These are phyloP conservation scores for Cyclotella atomus DNA, from an alignment of 108 stramenopile species.

Conservation along the genomic window DNA sequence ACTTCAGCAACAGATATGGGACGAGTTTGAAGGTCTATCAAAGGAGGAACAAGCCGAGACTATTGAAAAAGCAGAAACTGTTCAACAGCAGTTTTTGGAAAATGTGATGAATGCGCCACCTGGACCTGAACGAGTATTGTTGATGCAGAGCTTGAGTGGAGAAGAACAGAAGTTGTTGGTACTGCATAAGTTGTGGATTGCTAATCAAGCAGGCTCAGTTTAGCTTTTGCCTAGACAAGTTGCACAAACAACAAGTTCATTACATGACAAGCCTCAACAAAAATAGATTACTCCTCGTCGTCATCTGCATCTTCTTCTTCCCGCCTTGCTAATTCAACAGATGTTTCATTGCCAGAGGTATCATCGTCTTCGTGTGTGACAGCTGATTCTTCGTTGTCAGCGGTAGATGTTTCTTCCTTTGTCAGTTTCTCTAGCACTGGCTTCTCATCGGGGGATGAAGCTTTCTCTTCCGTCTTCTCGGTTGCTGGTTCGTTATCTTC, in stretches of 20 bases:
- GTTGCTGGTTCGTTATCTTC: neutral
- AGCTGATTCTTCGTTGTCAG: neutral
- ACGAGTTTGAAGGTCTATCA: slow-evolving; percentile 22
- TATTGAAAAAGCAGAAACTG: slow-evolving; percentile 61
- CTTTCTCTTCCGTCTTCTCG: too few species aligned
- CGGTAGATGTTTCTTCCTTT: neutral
- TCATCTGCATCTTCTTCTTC: slow-evolving; percentile 1
- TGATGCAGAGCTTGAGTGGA: slow-evolving; percentile 56
- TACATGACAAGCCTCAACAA: neutral
- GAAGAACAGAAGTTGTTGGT: slow-evolving; percentile 55
- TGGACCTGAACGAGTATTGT: slow-evolving; percentile 58
- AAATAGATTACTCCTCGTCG: neutral
- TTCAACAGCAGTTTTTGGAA: slow-evolving; percentile 49
- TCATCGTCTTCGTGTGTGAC: neutral
- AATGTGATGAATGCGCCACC: slow-evolving; percentile 48
- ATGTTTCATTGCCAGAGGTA: neutral
- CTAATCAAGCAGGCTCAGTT: neutral
- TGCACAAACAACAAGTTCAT: neutral
- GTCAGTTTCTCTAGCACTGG: neutral
- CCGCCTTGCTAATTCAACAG: neutral
- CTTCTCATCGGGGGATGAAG: too few species aligned
- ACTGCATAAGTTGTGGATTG: slow-evolving; percentile 66
- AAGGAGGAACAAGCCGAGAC: slow-evolving; percentile 56
- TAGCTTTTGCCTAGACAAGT: too few species aligned
- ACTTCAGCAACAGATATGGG: slow-evolving; percentile 27